Evolutionary conservation across 352 stramenopile genomes (phyloP).

Genomic region (Globisporangium nunn): DNA sequence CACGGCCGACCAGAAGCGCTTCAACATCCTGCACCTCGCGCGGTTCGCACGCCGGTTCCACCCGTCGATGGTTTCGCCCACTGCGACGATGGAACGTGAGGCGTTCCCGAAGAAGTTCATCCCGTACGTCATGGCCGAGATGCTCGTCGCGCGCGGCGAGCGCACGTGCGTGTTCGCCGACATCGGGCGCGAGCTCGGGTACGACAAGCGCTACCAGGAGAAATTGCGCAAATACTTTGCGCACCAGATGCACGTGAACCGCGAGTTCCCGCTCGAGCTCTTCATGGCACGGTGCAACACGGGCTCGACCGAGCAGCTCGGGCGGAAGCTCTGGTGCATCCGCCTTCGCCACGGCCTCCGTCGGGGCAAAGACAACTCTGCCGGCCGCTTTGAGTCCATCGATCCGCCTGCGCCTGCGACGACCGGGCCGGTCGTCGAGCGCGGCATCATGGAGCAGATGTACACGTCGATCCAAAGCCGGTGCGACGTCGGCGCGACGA

Average conservation of each 20-base stretch:
- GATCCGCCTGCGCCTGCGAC: conserved; percentile 3
- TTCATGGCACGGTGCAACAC: conserved; percentile 83
- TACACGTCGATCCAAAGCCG: conserved; percentile 50
- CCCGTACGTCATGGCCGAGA: conserved; percentile 49
- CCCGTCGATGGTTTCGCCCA: conserved; percentile 57
- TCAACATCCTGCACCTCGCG: conserved; percentile 77
- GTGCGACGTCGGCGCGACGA: conserved; percentile 44
- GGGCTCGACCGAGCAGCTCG: conserved; percentile 33
- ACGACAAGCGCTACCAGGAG: conserved; percentile 71
- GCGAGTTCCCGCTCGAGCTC: conserved; percentile 58
- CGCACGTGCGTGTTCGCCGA: conserved; percentile 78
- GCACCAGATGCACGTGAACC: conserved; percentile 52
- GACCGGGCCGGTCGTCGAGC: conserved; percentile 47
- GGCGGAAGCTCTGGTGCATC: conserved; percentile 77
- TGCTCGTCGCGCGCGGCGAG: conserved; percentile 57
- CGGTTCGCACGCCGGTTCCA: conserved; percentile 60
- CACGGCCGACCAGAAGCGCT: conserved; percentile 50
- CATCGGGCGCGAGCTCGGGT: conserved; percentile 73
- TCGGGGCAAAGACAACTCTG: conserved; percentile 9
- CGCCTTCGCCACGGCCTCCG: conserved; percentile 27
- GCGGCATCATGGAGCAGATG: conserved; percentile 79
- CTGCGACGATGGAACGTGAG: conserved; percentile 41
- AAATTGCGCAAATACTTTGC: conserved; percentile 81
- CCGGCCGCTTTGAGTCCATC: conserved; percentile 14
- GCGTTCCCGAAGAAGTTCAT: conserved; percentile 57